phyloP scores from a whole-genome alignment of 768 basidiomycete species.

The Trametes cinnabarina region DNA sequence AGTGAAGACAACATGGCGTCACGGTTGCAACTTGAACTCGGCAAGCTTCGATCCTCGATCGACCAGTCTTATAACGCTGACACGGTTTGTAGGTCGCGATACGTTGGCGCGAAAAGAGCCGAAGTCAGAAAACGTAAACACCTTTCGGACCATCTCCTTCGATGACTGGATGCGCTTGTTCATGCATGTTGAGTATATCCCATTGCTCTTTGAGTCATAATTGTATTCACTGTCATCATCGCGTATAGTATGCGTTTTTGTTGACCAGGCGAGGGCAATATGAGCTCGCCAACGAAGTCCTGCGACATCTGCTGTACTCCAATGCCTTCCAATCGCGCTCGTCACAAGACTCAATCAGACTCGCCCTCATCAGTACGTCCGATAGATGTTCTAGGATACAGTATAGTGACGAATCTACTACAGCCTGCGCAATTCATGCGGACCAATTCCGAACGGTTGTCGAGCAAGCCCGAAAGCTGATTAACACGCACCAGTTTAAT shows the following conservation, averaged over 20 bases:
- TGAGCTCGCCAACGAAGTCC: slow-evolving; percentile 67
- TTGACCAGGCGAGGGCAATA: slow-evolving; percentile 62
- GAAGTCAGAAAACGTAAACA: slow-evolving; percentile 47
- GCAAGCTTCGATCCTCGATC: slow-evolving; percentile 36
- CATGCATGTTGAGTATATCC: slow-evolving; percentile 62
- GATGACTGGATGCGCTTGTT: slow-evolving; percentile 84
- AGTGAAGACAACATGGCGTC: slow-evolving; percentile 74
- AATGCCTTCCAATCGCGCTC: slow-evolving; percentile 65
- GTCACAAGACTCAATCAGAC: slow-evolving; percentile 67
- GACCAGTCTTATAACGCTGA: background rate
- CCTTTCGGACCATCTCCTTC: slow-evolving; percentile 80
- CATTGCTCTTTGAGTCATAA: background rate
- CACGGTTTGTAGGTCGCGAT: slow-evolving; percentile 49
- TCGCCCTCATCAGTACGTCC: slow-evolving; percentile 72
- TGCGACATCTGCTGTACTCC: slow-evolving; percentile 72
- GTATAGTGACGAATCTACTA: too few relatives aligned
- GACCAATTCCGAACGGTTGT: slow-evolving; percentile 58
- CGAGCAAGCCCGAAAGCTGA: slow-evolving; percentile 75
- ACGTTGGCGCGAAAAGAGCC: slow-evolving; percentile 47
- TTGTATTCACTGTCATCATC: background rate
- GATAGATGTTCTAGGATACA: background rate
- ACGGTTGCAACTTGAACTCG: slow-evolving; percentile 72
- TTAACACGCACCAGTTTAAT: slow-evolving; percentile 77
- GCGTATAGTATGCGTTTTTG: slow-evolving; percentile 67
- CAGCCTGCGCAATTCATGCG: slow-evolving; percentile 72